Evolutionary conservation across 2,329 filamentous ascomycete species (phyloP), one percentile per base, ranked within the genome.

Genomic region (Mariannaea elegans): DNA sequence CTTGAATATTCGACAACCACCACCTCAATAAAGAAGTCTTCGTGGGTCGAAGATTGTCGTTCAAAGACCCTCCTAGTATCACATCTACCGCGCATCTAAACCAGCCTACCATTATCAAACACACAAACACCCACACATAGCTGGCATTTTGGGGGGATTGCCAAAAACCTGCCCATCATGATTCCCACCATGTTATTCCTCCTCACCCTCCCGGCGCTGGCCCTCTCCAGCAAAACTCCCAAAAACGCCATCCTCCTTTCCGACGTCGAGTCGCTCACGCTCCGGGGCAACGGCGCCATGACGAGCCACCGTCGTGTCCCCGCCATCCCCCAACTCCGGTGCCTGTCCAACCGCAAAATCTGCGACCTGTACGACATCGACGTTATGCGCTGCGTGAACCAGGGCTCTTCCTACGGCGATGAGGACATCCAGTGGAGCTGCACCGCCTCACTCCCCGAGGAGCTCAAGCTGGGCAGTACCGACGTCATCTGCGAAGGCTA

Each of bases 401-500:
- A 90, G 61, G 95, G 94, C 61, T 81, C 86, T 27, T 90, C 90
- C 61, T 97, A 97, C 80, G 87, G 87, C 63, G 75, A 80, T 41
- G 88, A 95, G 76, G 91, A 97, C 73, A 84, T 97, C 34, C 90
- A 97, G 78, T 99, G 94, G 94, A 92, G 91, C 24, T 99, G 94
- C 78, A 87, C 87, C 5, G 86, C 87, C 0, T 75, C 78, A 2
- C 75, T 90, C 14, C 87, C 88, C 0, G 78, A 82, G 19, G 84
- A 88, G 70, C 82, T 90, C 63, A 85, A 85, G 76, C 86, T 98
- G 24, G 94, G 92, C 57, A 84, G 86, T 62, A 97, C 94, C 10
- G 94, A 98, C 63, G 94, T 98, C 55, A 82, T 93, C 10, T 99
- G 95, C 76, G 94, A 99, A 73, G 94, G 95, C 10, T 98, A 97